Conservation (phyloP, 2,329 filamentous ascomycete genomes). For the Colletotrichum falcatum region DNA sequence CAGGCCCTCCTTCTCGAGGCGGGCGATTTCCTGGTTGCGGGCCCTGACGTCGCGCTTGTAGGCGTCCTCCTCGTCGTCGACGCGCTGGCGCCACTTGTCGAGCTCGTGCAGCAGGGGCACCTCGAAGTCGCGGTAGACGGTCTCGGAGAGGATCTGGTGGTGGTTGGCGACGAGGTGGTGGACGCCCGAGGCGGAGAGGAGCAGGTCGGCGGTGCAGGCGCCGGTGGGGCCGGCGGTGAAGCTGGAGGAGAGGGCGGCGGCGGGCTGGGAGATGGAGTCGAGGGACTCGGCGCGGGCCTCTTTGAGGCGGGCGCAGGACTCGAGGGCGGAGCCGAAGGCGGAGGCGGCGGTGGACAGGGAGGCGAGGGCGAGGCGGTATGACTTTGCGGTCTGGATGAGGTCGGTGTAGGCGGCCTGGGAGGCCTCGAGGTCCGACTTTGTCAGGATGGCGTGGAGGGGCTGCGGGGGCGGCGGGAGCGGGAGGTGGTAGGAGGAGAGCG, state of each 20-base stretch:
- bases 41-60: conserved; percentile 68
- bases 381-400: conserved; percentile 71
- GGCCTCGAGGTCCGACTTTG: conserved; percentile 71
- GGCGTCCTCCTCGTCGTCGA: conserved; percentile 73
- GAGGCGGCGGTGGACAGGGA: conserved; percentile 71
- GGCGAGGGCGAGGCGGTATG: conserved; percentile 72
- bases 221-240: conserved; percentile 57
- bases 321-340: conserved; percentile 72
- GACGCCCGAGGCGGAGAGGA: conserved; percentile 72
- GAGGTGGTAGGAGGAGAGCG: conserved; percentile 68
- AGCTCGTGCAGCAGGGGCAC: conserved; percentile 77
- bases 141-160: conserved; percentile 77
- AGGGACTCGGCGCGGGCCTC: conserved; percentile 72
- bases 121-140: conserved; percentile 75
- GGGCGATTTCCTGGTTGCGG: conserved; percentile 70
- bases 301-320: conserved; percentile 76
- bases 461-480: conserved; percentile 71
- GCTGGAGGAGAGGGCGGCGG: conserved; percentile 56
- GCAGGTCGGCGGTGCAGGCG: conserved; percentile 71
- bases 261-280: conserved; percentile 48
- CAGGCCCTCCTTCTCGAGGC: conserved; percentile 73
- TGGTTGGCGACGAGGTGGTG: conserved; percentile 78
- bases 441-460: conserved; percentile 69
- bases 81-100: conserved; percentile 72
- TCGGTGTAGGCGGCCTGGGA: conserved; percentile 73